Conservation (phyloP, 2,329 filamentous ascomycete species). For the Madurella mycetomatis region DNA sequence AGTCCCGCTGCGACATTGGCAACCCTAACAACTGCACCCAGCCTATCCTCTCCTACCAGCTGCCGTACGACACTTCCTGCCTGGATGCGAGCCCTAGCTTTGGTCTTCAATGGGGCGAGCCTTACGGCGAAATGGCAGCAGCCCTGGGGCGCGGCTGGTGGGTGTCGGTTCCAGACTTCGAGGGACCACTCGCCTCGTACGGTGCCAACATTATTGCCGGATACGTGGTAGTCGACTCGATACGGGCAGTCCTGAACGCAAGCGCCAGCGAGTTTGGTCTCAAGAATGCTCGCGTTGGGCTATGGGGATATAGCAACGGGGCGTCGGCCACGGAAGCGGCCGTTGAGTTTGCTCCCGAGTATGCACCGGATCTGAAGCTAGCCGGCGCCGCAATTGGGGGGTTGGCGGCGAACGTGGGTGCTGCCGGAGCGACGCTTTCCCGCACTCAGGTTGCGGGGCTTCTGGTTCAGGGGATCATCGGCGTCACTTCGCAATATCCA, state of each 20-base stretch:
- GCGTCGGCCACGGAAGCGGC: conserved; percentile 49
- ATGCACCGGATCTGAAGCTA: conserved; percentile 50
- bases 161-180: conserved; percentile 44
- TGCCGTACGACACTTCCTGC: conserved; percentile 37
- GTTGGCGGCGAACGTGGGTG: conserved; percentile 32
- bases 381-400: conserved; percentile 48
- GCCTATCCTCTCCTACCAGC: conserved; percentile 39
- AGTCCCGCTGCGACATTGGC: background rate
- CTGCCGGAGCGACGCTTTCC: conserved; percentile 4
- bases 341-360: conserved; percentile 46
- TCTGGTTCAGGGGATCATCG: conserved; percentile 26
- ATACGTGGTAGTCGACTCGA: conserved; percentile 41
- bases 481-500: conserved; percentile 32
- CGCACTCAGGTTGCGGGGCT: conserved; percentile 11
- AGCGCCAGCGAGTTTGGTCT: conserved; percentile 16
- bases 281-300: conserved; percentile 31
- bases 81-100: conserved; percentile 38
- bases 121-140: conserved; percentile 27
- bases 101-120: conserved; percentile 26
- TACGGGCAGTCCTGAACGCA: conserved; percentile 38
- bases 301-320: conserved; percentile 56
- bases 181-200: conserved; percentile 42
- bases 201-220: conserved; percentile 40
- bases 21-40: conserved; percentile 19
- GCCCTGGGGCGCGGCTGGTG: conserved; percentile 39